Evolutionary conservation across 192 early-diverging fungal genomes (phyloP).

Genomic region (Rhizophagus sp.): DNA sequence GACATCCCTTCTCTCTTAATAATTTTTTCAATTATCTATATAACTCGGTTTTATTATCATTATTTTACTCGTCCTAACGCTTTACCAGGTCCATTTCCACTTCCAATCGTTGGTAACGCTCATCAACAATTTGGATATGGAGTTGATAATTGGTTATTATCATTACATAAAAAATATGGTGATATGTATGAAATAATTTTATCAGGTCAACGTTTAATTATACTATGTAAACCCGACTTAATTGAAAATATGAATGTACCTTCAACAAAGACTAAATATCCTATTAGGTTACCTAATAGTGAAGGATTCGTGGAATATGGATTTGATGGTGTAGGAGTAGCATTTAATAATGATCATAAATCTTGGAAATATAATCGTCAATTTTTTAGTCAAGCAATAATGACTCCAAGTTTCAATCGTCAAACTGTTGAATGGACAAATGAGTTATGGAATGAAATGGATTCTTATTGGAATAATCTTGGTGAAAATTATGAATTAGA

Average conservation of each 20-base stretch:
- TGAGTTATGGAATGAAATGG: background rate
- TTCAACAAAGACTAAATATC: background rate
- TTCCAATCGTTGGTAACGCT: no score
- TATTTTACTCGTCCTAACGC: conserved; percentile 1
- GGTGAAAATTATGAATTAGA: background rate
- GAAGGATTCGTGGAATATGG: background rate
- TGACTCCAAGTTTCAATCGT: background rate
- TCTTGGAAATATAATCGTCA: conserved; percentile 10
- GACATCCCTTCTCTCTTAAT: no score
- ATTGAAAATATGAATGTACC: background rate
- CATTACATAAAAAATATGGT: no score
- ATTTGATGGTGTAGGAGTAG: background rate
- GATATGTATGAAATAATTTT: background rate
- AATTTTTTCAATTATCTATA: no score
- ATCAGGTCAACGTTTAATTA: background rate
- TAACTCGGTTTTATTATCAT: background rate
- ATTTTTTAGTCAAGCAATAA: background rate
- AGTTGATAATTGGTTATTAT: no score
- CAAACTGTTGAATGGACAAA: background rate
- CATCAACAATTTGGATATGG: no score
- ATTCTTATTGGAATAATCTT: background rate
- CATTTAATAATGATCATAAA: background rate
- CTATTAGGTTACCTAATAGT: background rate
- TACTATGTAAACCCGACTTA: background rate
- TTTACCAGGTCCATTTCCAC: background rate